These are phyloP conservation scores for Rhizopogon vulgaris DNA, from an alignment of 768 basidiomycete species.

Conservation along the genomic window DNA sequence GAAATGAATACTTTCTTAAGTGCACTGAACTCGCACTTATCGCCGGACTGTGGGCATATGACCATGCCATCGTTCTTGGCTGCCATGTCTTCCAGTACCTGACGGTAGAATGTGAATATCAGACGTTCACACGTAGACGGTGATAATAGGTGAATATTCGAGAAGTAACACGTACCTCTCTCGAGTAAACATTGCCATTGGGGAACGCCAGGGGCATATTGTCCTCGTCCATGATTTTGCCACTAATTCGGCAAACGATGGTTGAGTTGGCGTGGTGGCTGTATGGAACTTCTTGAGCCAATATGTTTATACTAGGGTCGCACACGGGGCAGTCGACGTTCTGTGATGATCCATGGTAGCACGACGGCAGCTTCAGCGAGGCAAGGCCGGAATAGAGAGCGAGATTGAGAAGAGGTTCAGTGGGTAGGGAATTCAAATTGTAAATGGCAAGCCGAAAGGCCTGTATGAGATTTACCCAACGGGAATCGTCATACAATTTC, in stretches of 20 bases:
- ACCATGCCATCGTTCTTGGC: conserved; percentile 71
- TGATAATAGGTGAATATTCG: background rate
- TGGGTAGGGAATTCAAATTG: conserved; percentile 79
- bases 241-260: conserved; percentile 86
- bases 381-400: conserved; percentile 89
- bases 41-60: conserved; percentile 74
- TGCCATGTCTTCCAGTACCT: conserved; percentile 89
- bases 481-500: conserved; percentile 75
- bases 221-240: conserved; percentile 92
- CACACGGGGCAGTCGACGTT: conserved; percentile 93
- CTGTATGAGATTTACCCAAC: conserved; percentile 71
- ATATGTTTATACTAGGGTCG: conserved; percentile 63
- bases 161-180: conserved; percentile 53
- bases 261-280: conserved; percentile 95
- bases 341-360: conserved; percentile 55
- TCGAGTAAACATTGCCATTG: conserved; percentile 89
- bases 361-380: conserved; percentile 83
- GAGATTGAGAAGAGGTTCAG: conserved; percentile 81
- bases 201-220: conserved; percentile 92
- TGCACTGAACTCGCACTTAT: conserved; percentile 54
- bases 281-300: conserved; percentile 83
- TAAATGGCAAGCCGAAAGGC: conserved; percentile 86
- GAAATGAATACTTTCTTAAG: conserved; percentile 91
- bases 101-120: conserved; percentile 8
- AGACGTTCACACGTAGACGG: conserved; percentile 4